Conservation (phyloP, 208 protist genomes). For the Acanthamoeba castellanii region DNA sequence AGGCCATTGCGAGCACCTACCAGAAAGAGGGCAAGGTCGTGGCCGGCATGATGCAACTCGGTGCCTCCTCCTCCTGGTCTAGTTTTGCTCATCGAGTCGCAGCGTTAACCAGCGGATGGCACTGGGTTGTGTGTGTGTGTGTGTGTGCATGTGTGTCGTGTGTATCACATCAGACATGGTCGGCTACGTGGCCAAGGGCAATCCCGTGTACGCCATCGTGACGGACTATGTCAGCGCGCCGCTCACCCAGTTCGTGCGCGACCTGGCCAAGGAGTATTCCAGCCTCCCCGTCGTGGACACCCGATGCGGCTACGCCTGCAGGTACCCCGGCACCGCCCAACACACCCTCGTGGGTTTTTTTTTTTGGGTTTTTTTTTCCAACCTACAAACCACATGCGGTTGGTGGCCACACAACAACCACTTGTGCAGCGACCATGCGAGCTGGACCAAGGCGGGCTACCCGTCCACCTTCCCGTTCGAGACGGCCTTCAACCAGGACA, state of each 20-base stretch:
- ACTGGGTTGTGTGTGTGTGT: background rate
- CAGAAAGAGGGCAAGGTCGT: constrained; percentile 70
- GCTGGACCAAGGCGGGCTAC: constrained; percentile 75
- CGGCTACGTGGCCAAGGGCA: constrained; percentile 63
- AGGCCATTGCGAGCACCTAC: constrained; percentile 78
- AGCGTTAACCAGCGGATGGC: background rate
- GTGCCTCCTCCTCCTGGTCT: background rate
- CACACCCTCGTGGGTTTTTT: too few relatives aligned
- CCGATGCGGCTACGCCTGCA: constrained; percentile 81
- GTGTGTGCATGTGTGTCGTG: background rate
- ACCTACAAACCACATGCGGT: too few relatives aligned
- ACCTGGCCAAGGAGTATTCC: constrained; percentile 68
- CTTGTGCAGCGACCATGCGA: constrained; percentile 74
- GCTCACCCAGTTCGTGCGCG: constrained; percentile 73
- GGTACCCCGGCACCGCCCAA: background rate
- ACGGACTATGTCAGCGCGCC: constrained; percentile 75
- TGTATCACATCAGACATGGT: constrained; percentile 58
- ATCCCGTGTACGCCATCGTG: constrained; percentile 59
- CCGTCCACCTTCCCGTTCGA: constrained; percentile 80
- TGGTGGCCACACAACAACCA: too few relatives aligned
- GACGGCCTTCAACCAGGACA: constrained; percentile 64
- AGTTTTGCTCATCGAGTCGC: background rate
- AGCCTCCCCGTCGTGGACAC: constrained; percentile 47
- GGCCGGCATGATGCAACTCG: constrained; percentile 80
- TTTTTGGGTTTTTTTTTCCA: too few relatives aligned